Evolutionary conservation across 2,329 filamentous ascomycete species (phyloP), one percentile per base, ranked within the genome.

Genomic region (Lanzia echinophila): DNA sequence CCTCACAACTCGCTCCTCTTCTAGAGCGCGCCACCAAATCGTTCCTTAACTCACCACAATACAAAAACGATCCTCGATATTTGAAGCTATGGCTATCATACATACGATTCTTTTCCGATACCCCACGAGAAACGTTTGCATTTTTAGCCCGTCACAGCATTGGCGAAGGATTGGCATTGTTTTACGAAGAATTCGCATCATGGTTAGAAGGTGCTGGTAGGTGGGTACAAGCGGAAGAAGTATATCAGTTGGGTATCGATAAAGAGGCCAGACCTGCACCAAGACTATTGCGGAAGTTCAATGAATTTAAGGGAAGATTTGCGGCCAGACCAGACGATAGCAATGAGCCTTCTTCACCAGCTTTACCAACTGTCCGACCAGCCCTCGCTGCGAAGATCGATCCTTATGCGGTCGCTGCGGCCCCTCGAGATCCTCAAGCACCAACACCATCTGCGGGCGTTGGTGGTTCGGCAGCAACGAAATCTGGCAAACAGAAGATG

Each of bases 51-150:
- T 87, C 87, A 1, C 67, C 83, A 43, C 88, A 95, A 68, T 97
- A 97, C 77, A 94, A 88, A 71, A 96, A 97, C 68, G 94, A 99
- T 67, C 89, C 90, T 2, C 81, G 94, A 63, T 99, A 99, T 69
- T 73, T 99, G 54, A 92, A 89, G 69, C 70, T 99, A 48, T 99
- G 94, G 94, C 77, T 97, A 31, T 84, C 91, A 66, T 99, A 97
- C 70, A 95, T 97, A 65, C 81, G 86, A 49, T 82, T 96, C 63
- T 97, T 97, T 72, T 88, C 89, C 4, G 94, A 97, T 68, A 78
- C 89, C n/a, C 91, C 92, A 2, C 84, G 92, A 50, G 94, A 99
- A 71, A 90, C 88, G 0, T 99, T 91, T 68, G 83, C 94, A 45
- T 99, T 95, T 67, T 78, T 99, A 34, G 86, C 92, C 12, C 87